A percentile compares a stretch with the other conserved stretches of the same genome.
Conservation (phyloP, 768 basidiomycete genomes). For the Russula lepida region DNA sequence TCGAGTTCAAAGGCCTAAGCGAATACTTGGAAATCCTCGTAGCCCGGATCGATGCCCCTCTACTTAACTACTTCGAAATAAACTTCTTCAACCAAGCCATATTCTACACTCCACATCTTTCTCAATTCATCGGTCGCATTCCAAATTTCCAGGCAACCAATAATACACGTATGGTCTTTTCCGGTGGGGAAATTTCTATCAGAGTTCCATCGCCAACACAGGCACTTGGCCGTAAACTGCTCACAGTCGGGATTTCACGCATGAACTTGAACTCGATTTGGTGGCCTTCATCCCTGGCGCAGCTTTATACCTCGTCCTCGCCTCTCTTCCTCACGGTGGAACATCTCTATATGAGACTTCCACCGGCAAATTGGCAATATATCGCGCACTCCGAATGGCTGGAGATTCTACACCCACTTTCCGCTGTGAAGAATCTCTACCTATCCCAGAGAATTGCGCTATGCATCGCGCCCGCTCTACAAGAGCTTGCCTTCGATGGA, state of each 20-base stretch:
- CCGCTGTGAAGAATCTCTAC: neutral
- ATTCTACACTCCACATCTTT: neutral
- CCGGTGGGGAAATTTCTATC: neutral
- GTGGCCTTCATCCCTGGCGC: neutral
- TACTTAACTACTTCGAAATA: neutral
- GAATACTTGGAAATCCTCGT: neutral
- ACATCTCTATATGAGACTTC: neutral
- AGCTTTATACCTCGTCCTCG: neutral
- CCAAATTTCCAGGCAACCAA: neutral
- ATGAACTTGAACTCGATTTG: neutral
- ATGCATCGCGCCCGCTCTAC: neutral
- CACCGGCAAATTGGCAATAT: neutral
- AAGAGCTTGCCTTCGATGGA: neutral
- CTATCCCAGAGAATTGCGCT: neutral
- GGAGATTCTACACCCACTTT: neutral
- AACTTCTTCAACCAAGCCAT: neutral
- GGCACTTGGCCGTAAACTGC: neutral
- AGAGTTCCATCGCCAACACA: neutral
- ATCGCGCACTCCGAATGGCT: neutral
- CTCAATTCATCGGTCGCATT: neutral
- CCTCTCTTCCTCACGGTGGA: neutral
- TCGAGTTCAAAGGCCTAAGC: neutral
- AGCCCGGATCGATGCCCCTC: neutral
- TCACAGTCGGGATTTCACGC: neutral
- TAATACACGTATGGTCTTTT: neutral